Evolutionary conservation across 1,139 yeast genomes (phyloP).

Genomic region (Dujonia santamariae): DNA sequence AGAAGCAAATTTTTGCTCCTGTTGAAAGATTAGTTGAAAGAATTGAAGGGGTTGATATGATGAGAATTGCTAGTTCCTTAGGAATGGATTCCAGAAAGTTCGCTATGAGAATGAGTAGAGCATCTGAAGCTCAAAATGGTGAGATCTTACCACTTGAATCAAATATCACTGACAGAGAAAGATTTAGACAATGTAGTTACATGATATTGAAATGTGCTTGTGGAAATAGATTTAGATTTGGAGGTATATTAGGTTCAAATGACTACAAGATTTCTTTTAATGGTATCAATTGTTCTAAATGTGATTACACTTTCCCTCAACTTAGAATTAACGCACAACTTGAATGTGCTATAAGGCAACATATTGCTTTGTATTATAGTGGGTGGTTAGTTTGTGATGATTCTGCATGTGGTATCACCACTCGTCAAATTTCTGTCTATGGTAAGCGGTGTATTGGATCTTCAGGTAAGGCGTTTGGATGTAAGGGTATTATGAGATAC

Average conservation of each 20-base stretch:
- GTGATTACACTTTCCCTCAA: conserved; percentile 50
- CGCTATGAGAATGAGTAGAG: conserved; percentile 38
- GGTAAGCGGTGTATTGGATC: conserved; percentile 80
- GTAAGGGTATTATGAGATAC: conserved; percentile 83
- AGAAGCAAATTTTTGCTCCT: conserved; percentile 88
- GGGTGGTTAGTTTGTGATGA: conserved; percentile 89
- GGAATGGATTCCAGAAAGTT: conserved; percentile 75
- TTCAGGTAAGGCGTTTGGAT: conserved; percentile 60
- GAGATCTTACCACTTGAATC: conserved; percentile 76
- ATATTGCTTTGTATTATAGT: conserved; percentile 74
- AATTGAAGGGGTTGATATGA: conserved; percentile 83
- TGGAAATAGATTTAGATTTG: conserved; percentile 58
- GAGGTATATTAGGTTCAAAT: conserved; percentile 66
- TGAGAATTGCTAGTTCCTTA: conserved; percentile 70
- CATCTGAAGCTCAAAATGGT: conserved; percentile 34
- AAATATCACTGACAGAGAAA: conserved; percentile 74
- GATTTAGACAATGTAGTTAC: conserved; percentile 65
- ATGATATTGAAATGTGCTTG: conserved; percentile 65
- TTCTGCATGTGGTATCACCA: conserved; percentile 71
- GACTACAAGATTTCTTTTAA: conserved; percentile 58
- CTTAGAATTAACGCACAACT: conserved; percentile 67
- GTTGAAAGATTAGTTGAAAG: conserved; percentile 83
- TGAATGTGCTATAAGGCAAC: conserved; percentile 65
- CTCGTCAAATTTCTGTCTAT: conserved; percentile 86
- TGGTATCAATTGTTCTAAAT: conserved; percentile 70